A percentile compares a stretch with the other conserved stretches of the same genome.
phyloP scores from a whole-genome alignment of 2,329 filamentous ascomycete genomes.

The Cercospora canescens region DNA sequence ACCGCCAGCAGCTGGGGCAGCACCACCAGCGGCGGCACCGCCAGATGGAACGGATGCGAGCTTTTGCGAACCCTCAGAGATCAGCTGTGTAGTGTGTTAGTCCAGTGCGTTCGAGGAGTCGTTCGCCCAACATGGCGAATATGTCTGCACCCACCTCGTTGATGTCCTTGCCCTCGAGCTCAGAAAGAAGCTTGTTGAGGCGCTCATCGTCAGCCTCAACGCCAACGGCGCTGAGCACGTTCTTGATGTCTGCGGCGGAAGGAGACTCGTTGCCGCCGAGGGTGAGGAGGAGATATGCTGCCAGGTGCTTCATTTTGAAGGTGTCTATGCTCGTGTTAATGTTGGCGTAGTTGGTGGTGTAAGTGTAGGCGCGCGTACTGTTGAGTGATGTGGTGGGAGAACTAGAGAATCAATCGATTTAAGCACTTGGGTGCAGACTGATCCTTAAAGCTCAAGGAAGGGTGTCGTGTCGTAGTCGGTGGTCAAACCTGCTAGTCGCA shows the following conservation, averaged over 20 bases:
- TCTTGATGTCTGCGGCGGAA: slow-evolving; percentile 81
- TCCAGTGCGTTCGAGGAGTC: background rate
- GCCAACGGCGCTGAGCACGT: slow-evolving; percentile 87
- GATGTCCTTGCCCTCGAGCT: slow-evolving; percentile 91
- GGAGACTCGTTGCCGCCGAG: slow-evolving; percentile 91
- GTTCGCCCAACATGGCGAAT: slow-evolving; percentile 23
- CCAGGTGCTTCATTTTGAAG: slow-evolving; percentile 98
- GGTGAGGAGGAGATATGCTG: slow-evolving; percentile 95
- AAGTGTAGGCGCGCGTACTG: slow-evolving; percentile 16
- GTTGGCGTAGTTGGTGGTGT: background rate
- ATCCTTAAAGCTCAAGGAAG: slow-evolving; percentile 76
- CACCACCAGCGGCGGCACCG: slow-evolving; percentile 73
- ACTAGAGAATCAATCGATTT: slow-evolving; percentile 99
- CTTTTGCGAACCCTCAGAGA: slow-evolving; percentile 85
- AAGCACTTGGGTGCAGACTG: slow-evolving; percentile 99
- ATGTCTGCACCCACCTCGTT: slow-evolving; percentile 68
- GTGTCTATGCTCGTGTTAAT: slow-evolving; percentile 22
- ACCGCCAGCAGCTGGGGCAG: slow-evolving; percentile 67
- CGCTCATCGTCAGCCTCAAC: slow-evolving; percentile 91
- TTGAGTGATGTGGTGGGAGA: slow-evolving; percentile 44
- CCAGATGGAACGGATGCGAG: slow-evolving; percentile 97
- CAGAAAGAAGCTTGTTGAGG: slow-evolving; percentile 79
- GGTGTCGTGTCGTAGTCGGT: slow-evolving; percentile 21
- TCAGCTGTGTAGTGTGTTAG: slow-evolving; percentile 63
- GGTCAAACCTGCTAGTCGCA: background rate